These are phyloP conservation scores for Prunus mume DNA, from an alignment of 306 rosid species.

Conservation along the genomic window DNA sequence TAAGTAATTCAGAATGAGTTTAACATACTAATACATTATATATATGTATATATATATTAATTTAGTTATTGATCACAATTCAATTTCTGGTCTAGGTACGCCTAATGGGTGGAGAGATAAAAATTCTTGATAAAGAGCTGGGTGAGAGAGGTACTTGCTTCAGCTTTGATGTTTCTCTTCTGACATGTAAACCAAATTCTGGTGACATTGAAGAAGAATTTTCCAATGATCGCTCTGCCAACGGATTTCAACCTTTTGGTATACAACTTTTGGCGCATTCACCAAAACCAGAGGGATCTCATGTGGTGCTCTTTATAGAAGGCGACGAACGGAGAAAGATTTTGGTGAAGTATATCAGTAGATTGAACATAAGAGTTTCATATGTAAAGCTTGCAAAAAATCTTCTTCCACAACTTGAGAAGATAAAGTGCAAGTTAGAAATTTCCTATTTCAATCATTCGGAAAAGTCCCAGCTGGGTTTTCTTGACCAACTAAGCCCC, in stretches of 20 bases:
- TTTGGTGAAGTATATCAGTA: slow-evolving; percentile 36
- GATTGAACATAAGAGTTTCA: slow-evolving; percentile 33
- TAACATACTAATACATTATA: background rate
- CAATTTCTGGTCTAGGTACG: slow-evolving; percentile 46
- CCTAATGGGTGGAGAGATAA: slow-evolving; percentile 78
- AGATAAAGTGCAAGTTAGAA: slow-evolving; percentile 23
- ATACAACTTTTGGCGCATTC: slow-evolving; percentile 17
- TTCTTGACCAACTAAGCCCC: slow-evolving; percentile 16
- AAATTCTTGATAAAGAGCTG: slow-evolving; percentile 55
- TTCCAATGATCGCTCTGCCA: background rate
- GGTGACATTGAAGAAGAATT: slow-evolving; percentile 25
- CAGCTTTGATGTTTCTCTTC: slow-evolving; percentile 58
- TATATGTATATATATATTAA: background rate
- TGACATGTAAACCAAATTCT: slow-evolving; percentile 22
- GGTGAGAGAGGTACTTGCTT: slow-evolving; percentile 77
- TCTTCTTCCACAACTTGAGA: slow-evolving; percentile 27
- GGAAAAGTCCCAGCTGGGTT: slow-evolving; percentile 17
- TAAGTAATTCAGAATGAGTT: slow-evolving; percentile 13
- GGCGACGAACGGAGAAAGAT: slow-evolving; percentile 24
- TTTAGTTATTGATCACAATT: background rate
- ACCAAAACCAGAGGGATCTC: slow-evolving; percentile 46
- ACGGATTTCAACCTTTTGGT: slow-evolving; percentile 3
- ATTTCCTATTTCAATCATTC: slow-evolving; percentile 16
- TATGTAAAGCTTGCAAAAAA: slow-evolving; percentile 24
- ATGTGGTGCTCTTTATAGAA: slow-evolving; percentile 31